Evolutionary conservation across 2,329 filamentous ascomycete species (phyloP).

Genomic region (Hyphodiscus sp.): DNA sequence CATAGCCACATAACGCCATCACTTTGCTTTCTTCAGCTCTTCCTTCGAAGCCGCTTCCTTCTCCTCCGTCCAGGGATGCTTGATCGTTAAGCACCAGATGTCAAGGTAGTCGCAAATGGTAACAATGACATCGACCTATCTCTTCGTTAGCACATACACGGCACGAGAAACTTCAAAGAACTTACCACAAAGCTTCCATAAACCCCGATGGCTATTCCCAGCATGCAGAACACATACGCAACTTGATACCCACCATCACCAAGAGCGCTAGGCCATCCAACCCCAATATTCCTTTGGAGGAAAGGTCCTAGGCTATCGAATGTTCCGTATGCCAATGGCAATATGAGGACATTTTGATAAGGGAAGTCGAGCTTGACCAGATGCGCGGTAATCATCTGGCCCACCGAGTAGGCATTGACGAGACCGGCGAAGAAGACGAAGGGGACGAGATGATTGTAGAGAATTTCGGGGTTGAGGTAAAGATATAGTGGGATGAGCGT

Average conservation of each 20-base stretch:
- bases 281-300: conserved; percentile 46
- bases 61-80: conserved; percentile 56
- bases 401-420: conserved; percentile 90
- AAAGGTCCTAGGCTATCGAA: conserved; percentile 72
- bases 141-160: conserved; percentile 2
- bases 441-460: conserved; percentile 76
- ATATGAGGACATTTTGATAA: conserved; percentile 76
- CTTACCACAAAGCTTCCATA: conserved; percentile 88
- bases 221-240: conserved; percentile 80
- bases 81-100: conserved; percentile 98
- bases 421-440: conserved; percentile 85
- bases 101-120: conserved; percentile 97
- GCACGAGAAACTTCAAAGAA: conserved; percentile 2
- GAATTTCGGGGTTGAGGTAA: conserved; percentile 75
- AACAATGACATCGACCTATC: conserved; percentile 78
- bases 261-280: conserved; percentile 71
- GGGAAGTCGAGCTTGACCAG: conserved; percentile 83
- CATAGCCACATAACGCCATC: neutral
- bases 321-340: conserved; percentile 73
- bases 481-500: conserved; percentile 70
- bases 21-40: conserved; percentile 25
- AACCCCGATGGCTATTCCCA: conserved; percentile 80
- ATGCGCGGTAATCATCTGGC: conserved; percentile 92
- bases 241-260: conserved; percentile 80
- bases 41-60: conserved; percentile 18